Base-by-base conservation (phyloP, 1,284 basidiomycete species). In the Microbotryomycetes sp. region DNA sequence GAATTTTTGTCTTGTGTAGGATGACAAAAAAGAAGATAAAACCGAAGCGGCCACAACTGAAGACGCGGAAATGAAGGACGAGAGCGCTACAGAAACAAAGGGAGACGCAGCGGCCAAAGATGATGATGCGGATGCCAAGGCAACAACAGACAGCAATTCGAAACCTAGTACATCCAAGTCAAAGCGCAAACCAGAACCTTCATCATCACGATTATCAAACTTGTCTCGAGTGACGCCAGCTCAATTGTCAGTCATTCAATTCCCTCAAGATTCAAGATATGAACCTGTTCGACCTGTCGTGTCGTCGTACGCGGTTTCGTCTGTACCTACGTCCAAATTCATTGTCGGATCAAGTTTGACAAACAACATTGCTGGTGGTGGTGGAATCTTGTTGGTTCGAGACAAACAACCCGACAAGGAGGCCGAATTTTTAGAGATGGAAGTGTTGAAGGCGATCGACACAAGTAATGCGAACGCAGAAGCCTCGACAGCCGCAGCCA, bases 221-320 rank as follows among this genome's bases (percentile, higher is more conserved):
- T 87, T 97, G 73, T 89, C 92, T 15, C 86, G 96, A 56, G 91
- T 97, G 22, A 92, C 89, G 1, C 91, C 94, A 19, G 84, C 86
- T 0, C 96, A 99, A 76, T 79, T 96, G 32, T 80, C 84, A 23
- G 86, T 88, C 76, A 84, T 98, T 72, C 81, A 82, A 49, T 96
- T 97, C 82, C 85, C 91, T 0, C 59, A 80, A 1, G 85, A 87
- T 12, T 80, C 84, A 22, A 83, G 92, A 57, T 97, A 91, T 76
- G 85, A 88, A 64, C 93, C 94, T n/a, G 88, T 97, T 15, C 84
- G 93, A 52, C 83, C 89, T 0, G 36, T 86, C 85, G 23, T 80
- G 81, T 53, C 57, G 29, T 60, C 63, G 31, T 47, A 54, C 26
- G 60, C 54, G 49, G 56, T 54, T 26, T 56, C 63, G 16, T 42